Conservation (phyloP, 2,329 filamentous ascomycete species). For the Chrysosporium queenslandicum region DNA sequence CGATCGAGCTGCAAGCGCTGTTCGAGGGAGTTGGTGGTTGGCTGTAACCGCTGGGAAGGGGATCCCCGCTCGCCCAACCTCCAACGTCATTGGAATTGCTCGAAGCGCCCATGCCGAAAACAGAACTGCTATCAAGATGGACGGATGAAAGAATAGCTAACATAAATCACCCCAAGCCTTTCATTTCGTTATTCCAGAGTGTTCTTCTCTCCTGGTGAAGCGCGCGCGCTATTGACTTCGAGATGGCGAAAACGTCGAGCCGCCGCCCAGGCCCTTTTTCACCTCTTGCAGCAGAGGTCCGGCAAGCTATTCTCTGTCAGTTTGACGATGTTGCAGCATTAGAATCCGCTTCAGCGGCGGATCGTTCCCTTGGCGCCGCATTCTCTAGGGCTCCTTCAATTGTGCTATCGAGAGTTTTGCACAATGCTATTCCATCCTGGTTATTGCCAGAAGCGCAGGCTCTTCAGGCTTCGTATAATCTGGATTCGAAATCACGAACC, state of each 20-base stretch:
- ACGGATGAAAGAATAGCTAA: slow-evolving; percentile 6
- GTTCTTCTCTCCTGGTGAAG: neutral
- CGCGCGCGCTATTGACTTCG: neutral
- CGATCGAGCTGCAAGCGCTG: too few relatives aligned
- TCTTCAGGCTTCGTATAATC: slow-evolving; percentile 4
- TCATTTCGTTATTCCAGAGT: neutral
- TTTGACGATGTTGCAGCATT: slow-evolving; percentile 10
- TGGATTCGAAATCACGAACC: neutral
- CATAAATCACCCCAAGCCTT: slow-evolving; percentile 5
- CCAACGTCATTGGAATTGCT: slow-evolving; percentile 6
- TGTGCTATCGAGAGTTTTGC: slow-evolving; percentile 5
- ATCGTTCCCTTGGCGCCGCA: slow-evolving; percentile 9
- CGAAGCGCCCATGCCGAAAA: slow-evolving; percentile 6
- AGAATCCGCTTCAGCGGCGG: slow-evolving; percentile 8
- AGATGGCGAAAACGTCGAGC: neutral
- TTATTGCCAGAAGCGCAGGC: slow-evolving; percentile 11
- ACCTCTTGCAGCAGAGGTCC: slow-evolving; percentile 9
- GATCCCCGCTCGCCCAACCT: slow-evolving; percentile 1
- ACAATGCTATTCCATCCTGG: neutral
- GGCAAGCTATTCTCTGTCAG: slow-evolving; percentile 12
- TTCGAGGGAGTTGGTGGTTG: too few relatives aligned
- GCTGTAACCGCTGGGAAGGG: too few relatives aligned
- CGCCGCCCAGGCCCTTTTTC: slow-evolving; percentile 6
- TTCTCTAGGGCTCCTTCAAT: neutral
- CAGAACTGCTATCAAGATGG: slow-evolving; percentile 6